A percentile compares a stretch with the other conserved stretches of the same genome.
phyloP scores from a whole-genome alignment of 2,329 filamentous ascomycete species.

The Aspergillus novoparasiticus region DNA sequence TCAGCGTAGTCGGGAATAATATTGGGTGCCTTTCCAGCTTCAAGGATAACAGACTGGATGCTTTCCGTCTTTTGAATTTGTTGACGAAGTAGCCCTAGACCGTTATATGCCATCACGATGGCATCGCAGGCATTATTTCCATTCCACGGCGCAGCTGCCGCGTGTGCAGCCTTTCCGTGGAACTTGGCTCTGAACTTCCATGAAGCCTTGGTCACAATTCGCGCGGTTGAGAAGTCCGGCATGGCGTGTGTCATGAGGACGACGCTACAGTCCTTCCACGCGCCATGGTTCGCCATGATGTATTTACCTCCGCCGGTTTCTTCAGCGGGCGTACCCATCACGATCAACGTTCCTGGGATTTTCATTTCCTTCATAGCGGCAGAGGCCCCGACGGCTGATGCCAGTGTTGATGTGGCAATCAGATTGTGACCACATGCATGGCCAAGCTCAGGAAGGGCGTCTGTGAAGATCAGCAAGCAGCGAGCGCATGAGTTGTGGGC shows the following conservation, averaged over 20 bases:
- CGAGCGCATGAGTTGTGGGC: not conserved
- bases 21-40: not conserved
- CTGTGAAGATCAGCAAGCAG: not conserved
- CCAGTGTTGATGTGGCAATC: not conserved
- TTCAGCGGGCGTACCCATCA: slow-evolving; percentile 2
- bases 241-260: slow-evolving; percentile 1
- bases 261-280: not conserved
- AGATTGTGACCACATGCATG: slow-evolving; percentile 3
- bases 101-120: not conserved
- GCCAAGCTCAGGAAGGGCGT: slow-evolving; percentile 3
- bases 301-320: slow-evolving; percentile 2
- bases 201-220: not conserved
- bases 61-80: slow-evolving; percentile 1
- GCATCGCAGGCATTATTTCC: slow-evolving; percentile 3
- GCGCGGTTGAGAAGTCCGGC: not conserved
- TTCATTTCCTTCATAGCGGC: not conserved
- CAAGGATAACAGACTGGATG: not conserved
- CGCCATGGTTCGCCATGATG: not conserved
- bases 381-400: not conserved
- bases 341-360: not conserved
- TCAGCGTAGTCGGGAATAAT: slow-evolving; percentile 3
- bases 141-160: not conserved
- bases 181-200: slow-evolving; percentile 3
- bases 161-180: not conserved
- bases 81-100: slow-evolving; percentile 1